phyloP scores from a whole-genome alignment of 108 stramenopile genomes.

The Licmophora abbreviata region DNA sequence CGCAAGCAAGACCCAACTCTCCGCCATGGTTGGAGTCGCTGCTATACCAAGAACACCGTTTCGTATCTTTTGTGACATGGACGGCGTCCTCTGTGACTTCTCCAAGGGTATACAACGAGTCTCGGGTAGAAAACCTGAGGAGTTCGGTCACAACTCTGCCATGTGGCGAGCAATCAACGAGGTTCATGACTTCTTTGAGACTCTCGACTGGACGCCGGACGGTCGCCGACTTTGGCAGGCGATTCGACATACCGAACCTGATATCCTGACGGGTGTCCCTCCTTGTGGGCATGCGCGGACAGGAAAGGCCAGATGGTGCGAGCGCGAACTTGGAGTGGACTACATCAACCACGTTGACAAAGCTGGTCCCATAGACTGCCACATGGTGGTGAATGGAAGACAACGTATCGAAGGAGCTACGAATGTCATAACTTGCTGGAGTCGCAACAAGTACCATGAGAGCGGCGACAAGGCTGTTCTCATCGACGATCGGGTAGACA shows the following conservation, averaged over 20 bases:
- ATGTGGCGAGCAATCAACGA: constrained; percentile 51
- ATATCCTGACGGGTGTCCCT: constrained; percentile 57
- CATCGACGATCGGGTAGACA: constrained; percentile 60
- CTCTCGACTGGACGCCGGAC: constrained; percentile 63
- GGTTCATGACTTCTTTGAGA: constrained; percentile 36
- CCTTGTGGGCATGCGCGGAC: neutral
- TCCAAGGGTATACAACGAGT: constrained; percentile 47
- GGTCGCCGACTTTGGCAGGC: constrained; percentile 54
- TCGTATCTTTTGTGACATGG: constrained; percentile 66
- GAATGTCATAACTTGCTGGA: constrained; percentile 79
- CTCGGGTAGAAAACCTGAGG: constrained; percentile 19
- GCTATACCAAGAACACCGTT: neutral
- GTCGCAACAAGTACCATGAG: constrained; percentile 63
- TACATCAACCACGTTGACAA: constrained; percentile 53
- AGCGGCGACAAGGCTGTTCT: constrained; percentile 42
- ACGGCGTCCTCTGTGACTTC: constrained; percentile 78
- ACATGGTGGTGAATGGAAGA: constrained; percentile 24
- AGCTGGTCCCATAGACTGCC: constrained; percentile 36
- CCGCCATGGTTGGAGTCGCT: no score
- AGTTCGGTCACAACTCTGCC: constrained; percentile 14
- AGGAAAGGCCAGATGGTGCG: constrained; percentile 67
- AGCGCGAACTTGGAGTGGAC: constrained; percentile 42
- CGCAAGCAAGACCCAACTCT: no score
- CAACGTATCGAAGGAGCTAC: constrained; percentile 15
- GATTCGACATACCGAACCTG: constrained; percentile 28